Evolutionary conservation across 2,329 filamentous ascomycete species (phyloP).

Genomic region (Exophiala aquamarina): DNA sequence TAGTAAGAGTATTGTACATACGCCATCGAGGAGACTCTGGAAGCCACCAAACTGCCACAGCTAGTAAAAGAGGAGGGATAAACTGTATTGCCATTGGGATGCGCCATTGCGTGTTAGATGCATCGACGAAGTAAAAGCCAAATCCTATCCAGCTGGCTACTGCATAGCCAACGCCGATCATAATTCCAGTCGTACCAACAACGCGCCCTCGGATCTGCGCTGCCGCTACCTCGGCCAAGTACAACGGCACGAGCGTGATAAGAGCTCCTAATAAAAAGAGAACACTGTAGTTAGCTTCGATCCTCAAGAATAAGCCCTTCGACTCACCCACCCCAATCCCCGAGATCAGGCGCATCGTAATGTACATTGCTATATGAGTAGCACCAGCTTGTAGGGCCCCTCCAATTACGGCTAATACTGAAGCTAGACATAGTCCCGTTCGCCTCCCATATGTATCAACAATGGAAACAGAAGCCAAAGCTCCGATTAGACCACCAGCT

Average conservation of each 20-base stretch:
- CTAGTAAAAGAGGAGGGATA: neutral
- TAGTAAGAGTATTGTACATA: too few species aligned
- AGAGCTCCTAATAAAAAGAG: neutral
- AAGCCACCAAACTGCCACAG: neutral
- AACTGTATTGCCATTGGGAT: neutral
- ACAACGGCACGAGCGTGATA: neutral
- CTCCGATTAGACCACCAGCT: neutral
- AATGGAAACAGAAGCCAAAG: neutral
- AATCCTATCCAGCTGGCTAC: neutral
- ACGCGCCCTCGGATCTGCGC: neutral
- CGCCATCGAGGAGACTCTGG: neutral
- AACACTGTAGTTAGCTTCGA: neutral
- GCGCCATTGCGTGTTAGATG: neutral
- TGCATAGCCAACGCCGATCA: neutral
- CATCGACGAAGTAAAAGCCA: neutral
- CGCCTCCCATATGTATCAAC: conserved; percentile 35
- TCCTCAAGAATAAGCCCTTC: conserved; percentile 33
- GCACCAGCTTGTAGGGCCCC: conserved; percentile 37
- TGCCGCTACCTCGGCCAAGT: neutral
- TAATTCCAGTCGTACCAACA: neutral
- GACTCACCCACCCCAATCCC: conserved; percentile 42
- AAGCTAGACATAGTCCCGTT: conserved; percentile 36
- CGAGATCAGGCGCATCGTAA: too few species aligned
- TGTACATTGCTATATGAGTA: conserved; percentile 9
- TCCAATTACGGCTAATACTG: conserved; percentile 34